phyloP scores from a whole-genome alignment of 768 basidiomycete genomes.

The Naematelia aurantialba region DNA sequence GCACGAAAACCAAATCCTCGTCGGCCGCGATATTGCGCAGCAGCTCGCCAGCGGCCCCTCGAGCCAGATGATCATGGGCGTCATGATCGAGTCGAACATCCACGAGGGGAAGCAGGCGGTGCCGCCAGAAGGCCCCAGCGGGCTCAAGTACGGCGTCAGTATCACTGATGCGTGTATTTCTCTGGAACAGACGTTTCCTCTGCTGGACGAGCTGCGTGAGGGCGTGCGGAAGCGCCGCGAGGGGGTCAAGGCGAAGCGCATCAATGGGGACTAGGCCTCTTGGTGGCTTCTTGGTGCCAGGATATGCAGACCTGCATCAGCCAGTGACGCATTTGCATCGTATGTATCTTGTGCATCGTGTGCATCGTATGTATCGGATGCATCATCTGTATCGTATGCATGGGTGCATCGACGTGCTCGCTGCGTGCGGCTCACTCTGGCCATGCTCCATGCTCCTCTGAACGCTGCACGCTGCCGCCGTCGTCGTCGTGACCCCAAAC shows the following conservation, averaged over 20 bases:
- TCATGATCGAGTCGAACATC: conserved; percentile 96
- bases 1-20: conserved; percentile 81
- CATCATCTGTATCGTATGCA: too few relatives aligned
- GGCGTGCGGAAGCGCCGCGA: conserved; percentile 71
- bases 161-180: conserved; percentile 51
- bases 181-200: conserved; percentile 58
- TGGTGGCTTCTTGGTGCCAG: too few relatives aligned
- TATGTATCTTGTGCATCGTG: too few relatives aligned
- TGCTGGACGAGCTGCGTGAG: conserved; percentile 77
- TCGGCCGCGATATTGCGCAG: conserved; percentile 42
- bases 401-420: too few relatives aligned
- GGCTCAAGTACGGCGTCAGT: conserved; percentile 49
- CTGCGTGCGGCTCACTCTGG: too few relatives aligned
- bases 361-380: too few relatives aligned
- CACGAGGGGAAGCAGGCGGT: conserved; percentile 87
- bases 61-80: conserved; percentile 68
- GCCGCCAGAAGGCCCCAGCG: conserved; percentile 62
- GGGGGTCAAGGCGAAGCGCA: conserved; percentile 34
- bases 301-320: too few relatives aligned
- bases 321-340: too few relatives aligned
- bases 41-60: conserved; percentile 62
- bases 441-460: too few relatives aligned
- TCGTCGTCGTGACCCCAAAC: too few relatives aligned
- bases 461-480: too few relatives aligned
- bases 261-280: conserved; percentile 10